Base-by-base conservation (phyloP, 495 filamentous ascomycete genomes). In the Penicillium coffeae region DNA sequence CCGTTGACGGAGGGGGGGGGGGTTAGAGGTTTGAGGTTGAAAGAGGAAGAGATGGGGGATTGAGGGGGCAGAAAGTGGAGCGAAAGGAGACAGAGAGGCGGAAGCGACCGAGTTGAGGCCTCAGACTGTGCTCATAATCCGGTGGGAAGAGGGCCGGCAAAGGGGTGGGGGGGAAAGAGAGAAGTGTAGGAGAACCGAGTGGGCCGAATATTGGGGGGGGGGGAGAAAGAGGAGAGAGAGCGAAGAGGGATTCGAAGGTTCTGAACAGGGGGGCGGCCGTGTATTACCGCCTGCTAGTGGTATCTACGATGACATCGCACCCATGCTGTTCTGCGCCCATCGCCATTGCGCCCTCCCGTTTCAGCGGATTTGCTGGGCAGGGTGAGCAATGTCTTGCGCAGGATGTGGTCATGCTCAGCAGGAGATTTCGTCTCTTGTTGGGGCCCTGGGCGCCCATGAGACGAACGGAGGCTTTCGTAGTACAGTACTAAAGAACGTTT, bases 61-160 rank as follows among this genome's bases (percentile, higher is more conserved):
- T n/a, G 33, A 47, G 38, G 40, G 38, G 45, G 48, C 34, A 51
- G 48, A 56, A 51, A 56, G 53, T 56, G 53, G 53, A 56, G 43
- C 40, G 48, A 51, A 44, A 47, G 38, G 47, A 45, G 38, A 50
- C 33, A 30, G 25, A 30, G 39, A 50, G 37, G 20, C 41, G 45
- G 49, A 56, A 48, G 54, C 45, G 48, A 51, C 53, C 48, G 40
- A 51, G 44, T 51, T 30, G 38, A 37, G 55, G 39, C 55, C 43
- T 58, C 48, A 58, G 42, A 46, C 50, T 53, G 42, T 41, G 55
- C 52, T 53, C 55, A 58, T 58, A 58, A 53, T 58, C 46, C 54
- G 22, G 16, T 16, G 15, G 37, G 45, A 43, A 48, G 42, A 50
- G 49, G 8, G 19, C 42, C 30, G 38, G 25, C 42, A 45, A 52